phyloP scores from a whole-genome alignment of 257 asterid species.

The Ophiorrhiza pumila region DNA sequence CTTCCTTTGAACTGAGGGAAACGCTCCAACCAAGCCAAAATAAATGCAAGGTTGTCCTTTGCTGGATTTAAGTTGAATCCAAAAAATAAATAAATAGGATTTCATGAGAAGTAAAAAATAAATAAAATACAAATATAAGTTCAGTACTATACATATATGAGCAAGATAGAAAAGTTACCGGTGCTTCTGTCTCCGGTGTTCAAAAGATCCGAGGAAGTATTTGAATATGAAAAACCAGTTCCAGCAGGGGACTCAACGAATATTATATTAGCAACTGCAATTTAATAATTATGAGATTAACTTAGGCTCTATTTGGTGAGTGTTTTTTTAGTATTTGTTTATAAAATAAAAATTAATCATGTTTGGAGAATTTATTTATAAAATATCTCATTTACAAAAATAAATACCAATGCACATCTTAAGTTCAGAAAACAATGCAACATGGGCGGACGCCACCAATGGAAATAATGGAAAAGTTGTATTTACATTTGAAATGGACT shows the following conservation, averaged over 20 bases:
- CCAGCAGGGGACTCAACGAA: constrained; percentile 87
- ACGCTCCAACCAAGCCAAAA: constrained; percentile 65
- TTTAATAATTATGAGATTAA: not conserved
- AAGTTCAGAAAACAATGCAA: too few relatives aligned
- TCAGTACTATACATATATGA: not conserved
- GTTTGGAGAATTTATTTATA: too few relatives aligned
- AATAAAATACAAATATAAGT: not conserved
- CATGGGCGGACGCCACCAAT: too few relatives aligned
- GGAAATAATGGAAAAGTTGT: too few relatives aligned
- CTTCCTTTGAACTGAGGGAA: constrained; percentile 75
- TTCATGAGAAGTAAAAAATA: too few relatives aligned
- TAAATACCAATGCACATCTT: too few relatives aligned
- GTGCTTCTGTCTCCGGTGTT: constrained; percentile 72
- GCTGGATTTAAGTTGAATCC: constrained; percentile 39
- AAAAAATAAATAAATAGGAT: constrained; percentile 16
- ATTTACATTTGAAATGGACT: too few relatives aligned
- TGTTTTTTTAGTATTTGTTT: too few relatives aligned
- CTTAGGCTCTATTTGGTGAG: too few relatives aligned
- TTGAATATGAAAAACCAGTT: constrained; percentile 80
- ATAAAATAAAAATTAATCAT: too few relatives aligned
- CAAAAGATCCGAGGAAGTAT: constrained; percentile 60
- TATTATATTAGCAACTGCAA: constrained; percentile 74
- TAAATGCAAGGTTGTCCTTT: constrained; percentile 55
- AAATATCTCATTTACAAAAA: too few relatives aligned
- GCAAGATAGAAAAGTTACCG: constrained; percentile 30